Percentiles rank a stretch among this genome's conserved stretches.
These are phyloP conservation scores for Pisolithus marmoratus DNA, from an alignment of 768 basidiomycete genomes.

Conservation along the genomic window DNA sequence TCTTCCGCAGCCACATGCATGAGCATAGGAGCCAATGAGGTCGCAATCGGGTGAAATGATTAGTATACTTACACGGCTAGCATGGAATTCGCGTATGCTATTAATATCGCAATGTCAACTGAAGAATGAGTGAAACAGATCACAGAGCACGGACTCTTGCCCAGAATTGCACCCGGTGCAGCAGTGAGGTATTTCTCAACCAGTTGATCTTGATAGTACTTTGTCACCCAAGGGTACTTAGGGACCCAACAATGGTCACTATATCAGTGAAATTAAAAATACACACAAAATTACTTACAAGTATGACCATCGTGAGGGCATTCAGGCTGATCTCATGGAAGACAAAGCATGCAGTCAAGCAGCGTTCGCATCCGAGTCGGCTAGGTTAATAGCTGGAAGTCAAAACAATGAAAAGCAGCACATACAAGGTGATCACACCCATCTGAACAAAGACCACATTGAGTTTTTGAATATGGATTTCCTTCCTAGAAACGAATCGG, in stretches of 20 bases:
- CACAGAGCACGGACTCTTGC: constrained; percentile 7
- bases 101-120: not conserved
- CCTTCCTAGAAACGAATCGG: not conserved
- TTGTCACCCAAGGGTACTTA: not conserved
- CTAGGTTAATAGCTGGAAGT: not conserved
- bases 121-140: not conserved
- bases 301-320: constrained; percentile 4
- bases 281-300: constrained; percentile 5
- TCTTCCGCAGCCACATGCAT: too few species aligned
- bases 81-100: constrained; percentile 22
- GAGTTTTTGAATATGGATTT: constrained; percentile 9
- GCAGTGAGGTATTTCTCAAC: constrained; percentile 2
- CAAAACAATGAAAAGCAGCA: not conserved
- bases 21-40: too few species aligned
- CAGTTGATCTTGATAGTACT: constrained; percentile 11
- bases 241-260: too few species aligned
- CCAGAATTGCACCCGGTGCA: constrained; percentile 8
- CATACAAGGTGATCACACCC: constrained; percentile 16
- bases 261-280: not conserved
- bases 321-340: constrained; percentile 4
- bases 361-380: not conserved
- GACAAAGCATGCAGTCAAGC: too few species aligned
- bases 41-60: too few species aligned
- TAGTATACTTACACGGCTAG: constrained; percentile 15
- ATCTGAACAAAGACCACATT: constrained; percentile 11